Evolutionary conservation across 2,329 filamentous ascomycete species (phyloP).

Genomic region (Aspergillus melleus): DNA sequence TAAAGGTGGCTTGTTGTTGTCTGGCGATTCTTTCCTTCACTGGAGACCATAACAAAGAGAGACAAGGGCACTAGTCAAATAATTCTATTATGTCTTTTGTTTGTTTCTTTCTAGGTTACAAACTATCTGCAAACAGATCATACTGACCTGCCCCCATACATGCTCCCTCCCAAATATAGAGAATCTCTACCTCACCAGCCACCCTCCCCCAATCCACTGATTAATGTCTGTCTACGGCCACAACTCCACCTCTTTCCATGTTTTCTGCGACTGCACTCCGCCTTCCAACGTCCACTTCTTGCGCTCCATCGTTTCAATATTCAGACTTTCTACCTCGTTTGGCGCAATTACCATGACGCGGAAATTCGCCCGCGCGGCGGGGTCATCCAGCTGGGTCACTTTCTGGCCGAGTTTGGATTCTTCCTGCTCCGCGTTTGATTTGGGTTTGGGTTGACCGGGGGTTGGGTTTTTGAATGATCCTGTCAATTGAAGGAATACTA

Average conservation of each 20-base stretch:
- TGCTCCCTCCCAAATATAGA: no score
- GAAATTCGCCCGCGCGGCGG: constrained; percentile 71
- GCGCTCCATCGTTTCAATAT: constrained; percentile 64
- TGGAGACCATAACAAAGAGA: no score
- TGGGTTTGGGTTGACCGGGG: constrained; percentile 54
- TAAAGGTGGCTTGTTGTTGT: neutral
- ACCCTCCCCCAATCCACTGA: neutral
- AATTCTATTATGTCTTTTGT: no score
- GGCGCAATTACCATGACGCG: constrained; percentile 84
- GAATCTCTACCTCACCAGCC: neutral
- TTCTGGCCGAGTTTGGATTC: constrained; percentile 60
- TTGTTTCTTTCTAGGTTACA: no score
- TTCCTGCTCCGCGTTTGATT: constrained; percentile 25
- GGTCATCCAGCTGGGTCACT: constrained; percentile 70
- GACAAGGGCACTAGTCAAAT: no score
- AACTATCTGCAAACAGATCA: no score
- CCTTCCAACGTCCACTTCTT: constrained; percentile 64
- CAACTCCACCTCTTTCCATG: constrained; percentile 68
- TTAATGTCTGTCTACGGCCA: constrained; percentile 54
- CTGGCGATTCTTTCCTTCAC: neutral
- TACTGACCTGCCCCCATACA: no score
- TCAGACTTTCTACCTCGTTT: constrained; percentile 71
- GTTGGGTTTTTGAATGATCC: constrained; percentile 72
- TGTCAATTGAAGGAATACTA: constrained; percentile 6
- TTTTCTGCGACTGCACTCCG: constrained; percentile 59